Conservation (phyloP, 129 eudicot species). For the Erigeron canadensis region DNA sequence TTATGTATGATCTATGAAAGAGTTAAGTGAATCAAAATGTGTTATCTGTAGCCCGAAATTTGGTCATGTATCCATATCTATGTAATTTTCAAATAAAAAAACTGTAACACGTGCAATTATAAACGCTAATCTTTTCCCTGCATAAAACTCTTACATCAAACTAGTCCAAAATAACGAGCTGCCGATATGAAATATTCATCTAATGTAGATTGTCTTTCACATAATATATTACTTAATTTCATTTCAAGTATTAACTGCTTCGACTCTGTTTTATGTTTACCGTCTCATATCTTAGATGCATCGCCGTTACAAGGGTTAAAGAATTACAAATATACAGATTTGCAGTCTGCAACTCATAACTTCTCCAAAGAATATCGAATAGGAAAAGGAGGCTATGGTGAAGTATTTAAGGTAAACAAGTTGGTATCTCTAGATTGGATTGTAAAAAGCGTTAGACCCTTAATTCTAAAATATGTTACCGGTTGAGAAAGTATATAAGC, state of each 20-base stretch:
- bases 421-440: not conserved
- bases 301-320: slow-evolving; percentile 49
- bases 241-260: not conserved
- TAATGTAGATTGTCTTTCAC: not conserved
- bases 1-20: not conserved
- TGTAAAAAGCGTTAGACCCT: not conserved
- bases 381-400: slow-evolving; percentile 77
- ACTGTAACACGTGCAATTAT: too few relatives aligned
- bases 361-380: slow-evolving; percentile 50
- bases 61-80: too few relatives aligned
- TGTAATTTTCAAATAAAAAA: too few relatives aligned
- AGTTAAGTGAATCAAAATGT: not conserved
- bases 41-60: not conserved
- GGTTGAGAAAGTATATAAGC: not conserved
- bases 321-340: slow-evolving; percentile 44
- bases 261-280: not conserved
- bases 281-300: slow-evolving; percentile 39
- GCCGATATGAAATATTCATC: too few relatives aligned
- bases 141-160: too few relatives aligned
- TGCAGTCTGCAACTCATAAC: slow-evolving; percentile 50
- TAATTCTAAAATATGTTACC: not conserved
- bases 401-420: slow-evolving; percentile 57
- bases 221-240: slow-evolving; percentile 10
- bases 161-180: too few relatives aligned
- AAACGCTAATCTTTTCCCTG: too few relatives aligned